Conservation (phyloP, 2,329 filamentous ascomycete genomes). For the Akanthomyces dipterigenus region DNA sequence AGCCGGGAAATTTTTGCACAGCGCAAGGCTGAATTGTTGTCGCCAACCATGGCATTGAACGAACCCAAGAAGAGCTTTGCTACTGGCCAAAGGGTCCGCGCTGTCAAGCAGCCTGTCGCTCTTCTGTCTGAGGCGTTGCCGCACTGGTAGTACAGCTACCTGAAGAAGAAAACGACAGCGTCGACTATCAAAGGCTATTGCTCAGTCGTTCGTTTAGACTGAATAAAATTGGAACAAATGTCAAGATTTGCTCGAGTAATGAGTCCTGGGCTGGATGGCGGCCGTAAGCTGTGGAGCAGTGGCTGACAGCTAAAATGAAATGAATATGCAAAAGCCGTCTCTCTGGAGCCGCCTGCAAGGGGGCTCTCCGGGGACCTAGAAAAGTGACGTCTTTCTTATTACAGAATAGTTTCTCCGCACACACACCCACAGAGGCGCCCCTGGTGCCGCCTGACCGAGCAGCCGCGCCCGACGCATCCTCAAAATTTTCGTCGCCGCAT, state of each 20-base stretch:
- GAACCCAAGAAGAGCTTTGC: too few species aligned
- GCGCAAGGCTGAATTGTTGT: too few species aligned
- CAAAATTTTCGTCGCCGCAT: constrained; percentile 49
- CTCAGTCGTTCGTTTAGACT: too few species aligned
- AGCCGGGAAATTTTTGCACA: too few species aligned
- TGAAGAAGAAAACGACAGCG: too few species aligned
- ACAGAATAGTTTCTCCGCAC: constrained; percentile 30
- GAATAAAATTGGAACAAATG: too few species aligned
- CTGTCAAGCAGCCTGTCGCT: too few species aligned
- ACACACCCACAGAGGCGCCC: constrained; percentile 52
- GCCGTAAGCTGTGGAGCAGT: not conserved
- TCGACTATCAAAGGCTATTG: too few species aligned
- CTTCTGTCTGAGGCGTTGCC: too few species aligned
- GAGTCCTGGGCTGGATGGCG: constrained; percentile 34
- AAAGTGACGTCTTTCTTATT: not conserved
- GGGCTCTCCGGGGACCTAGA: not conserved
- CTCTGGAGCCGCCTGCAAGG: not conserved
- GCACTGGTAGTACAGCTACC: too few species aligned
- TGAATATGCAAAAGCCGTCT: not conserved
- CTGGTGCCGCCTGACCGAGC: constrained; percentile 48
- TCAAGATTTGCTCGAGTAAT: constrained; percentile 33
- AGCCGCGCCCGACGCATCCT: constrained; percentile 44
- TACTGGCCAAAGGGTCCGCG: too few species aligned
- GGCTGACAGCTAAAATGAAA: not conserved
- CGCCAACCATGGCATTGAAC: too few species aligned